Evolutionary conservation across 257 asterid genomes (phyloP), one percentile per base, ranked within the genome.

Genomic region (Lantana camara): DNA sequence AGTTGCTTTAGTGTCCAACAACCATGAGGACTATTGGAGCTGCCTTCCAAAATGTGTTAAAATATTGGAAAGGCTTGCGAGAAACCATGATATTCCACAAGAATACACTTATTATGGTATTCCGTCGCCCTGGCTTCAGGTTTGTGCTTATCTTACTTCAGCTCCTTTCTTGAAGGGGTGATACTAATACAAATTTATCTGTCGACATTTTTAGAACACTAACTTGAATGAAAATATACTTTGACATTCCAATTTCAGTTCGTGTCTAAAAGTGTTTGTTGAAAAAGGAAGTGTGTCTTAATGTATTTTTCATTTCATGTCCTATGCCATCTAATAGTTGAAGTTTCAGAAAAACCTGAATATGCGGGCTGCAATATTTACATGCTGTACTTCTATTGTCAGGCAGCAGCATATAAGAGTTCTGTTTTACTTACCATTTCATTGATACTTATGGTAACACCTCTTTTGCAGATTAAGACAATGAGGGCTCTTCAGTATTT

Each of bases 111-210:
- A 91, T 50, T 88, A 95, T 82, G 99, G 98, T 60, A 91, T 95
- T 71, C 99, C 99, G 67, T 95, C 99, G 67, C 99, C 99, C 35
- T 95, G 99, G 99, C 97, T 94, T 79, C 99, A 94, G 97, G 99
- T 93, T 49, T 77, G 80, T 75, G 54, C 70, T 65, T 53, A 45
- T 53, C 73, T 46, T 27, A 55, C 35, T 49, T n/a, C n/a, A n/a
- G 64, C 66, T 40, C 27, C 41, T 64, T 46, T 52, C 45, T 11
- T 7, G 46, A 30, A 42, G 20, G 51, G 63, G 60, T 38, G 68
- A 30, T 63, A 22, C 59, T 14, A 7, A 12, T 53, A 15, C 42
- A 40, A 30, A 46, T 35, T 4, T 29, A 13, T 55, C 13, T 62
- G 5, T 60, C 13, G 4, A n/a, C n/a, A n/a, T n/a, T n/a, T n/a